phyloP scores from a whole-genome alignment of 2,329 filamentous ascomycete genomes.

The Pseudonectria foliicola region DNA sequence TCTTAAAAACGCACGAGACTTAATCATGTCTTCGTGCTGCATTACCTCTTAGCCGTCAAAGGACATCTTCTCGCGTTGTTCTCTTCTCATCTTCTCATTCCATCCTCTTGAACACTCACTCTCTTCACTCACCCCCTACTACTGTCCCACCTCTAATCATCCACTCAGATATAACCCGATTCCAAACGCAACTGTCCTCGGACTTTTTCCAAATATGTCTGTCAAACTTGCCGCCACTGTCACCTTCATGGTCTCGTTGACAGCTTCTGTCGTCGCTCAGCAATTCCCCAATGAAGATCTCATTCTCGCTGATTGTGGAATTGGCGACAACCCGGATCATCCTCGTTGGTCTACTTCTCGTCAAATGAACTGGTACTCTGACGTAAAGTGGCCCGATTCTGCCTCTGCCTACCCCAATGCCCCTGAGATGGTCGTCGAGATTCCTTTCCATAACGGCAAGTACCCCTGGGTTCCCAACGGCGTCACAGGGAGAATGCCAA shows the following conservation, averaged over 20 bases:
- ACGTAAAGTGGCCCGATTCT: conserved; percentile 30
- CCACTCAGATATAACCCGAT: too few species aligned
- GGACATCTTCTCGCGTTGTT: too few species aligned
- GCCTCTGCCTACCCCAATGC: conserved; percentile 28
- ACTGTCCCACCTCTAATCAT: too few species aligned
- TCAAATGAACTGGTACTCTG: conserved; percentile 37
- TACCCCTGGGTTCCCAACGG: conserved; percentile 34
- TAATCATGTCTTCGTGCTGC: neutral
- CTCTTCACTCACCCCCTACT: neutral
- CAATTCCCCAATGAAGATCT: conserved; percentile 29
- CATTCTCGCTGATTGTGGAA: conserved; percentile 35
- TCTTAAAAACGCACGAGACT: neutral
- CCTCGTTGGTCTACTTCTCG: conserved; percentile 36
- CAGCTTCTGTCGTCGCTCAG: conserved; percentile 15
- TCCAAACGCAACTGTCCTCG: neutral
- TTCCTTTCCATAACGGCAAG: conserved; percentile 30
- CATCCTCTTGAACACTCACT: neutral
- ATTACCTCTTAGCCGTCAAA: too few species aligned
- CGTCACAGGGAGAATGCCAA: conserved; percentile 31
- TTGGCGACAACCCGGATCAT: conserved; percentile 34
- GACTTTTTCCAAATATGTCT: conserved; percentile 15
- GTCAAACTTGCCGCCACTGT: conserved; percentile 15
- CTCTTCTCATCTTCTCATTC: neutral
- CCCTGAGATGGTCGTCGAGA: conserved; percentile 32
- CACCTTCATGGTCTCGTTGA: conserved; percentile 16